A percentile compares a stretch with the other conserved stretches of the same genome.
Evolutionary conservation across 768 basidiomycete genomes (phyloP).

Genomic region (Xerocomellus chrysenteron): DNA sequence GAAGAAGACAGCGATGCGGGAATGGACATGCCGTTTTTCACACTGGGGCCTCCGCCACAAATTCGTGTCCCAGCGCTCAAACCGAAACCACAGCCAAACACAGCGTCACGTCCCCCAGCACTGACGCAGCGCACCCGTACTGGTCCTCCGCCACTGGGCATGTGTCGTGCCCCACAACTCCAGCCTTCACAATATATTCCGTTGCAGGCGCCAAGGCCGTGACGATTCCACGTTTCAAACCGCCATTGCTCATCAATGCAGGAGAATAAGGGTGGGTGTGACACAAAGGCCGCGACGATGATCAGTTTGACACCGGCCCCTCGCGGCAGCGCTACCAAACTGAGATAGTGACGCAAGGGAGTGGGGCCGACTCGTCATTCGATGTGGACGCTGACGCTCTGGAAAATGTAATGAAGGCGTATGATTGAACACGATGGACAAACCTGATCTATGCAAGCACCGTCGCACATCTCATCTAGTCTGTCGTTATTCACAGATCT

Average conservation of each 20-base stretch:
- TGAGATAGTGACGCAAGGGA: background rate
- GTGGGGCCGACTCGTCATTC: conserved; percentile 28
- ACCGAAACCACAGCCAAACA: background rate
- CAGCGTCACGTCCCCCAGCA: background rate
- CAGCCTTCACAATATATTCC: conserved; percentile 24
- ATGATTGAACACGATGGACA: conserved; percentile 18
- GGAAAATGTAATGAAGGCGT: conserved; percentile 31
- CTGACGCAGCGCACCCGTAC: conserved; percentile 13
- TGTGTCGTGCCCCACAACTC: conserved; percentile 25
- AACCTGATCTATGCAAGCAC: background rate
- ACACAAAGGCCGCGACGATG: background rate
- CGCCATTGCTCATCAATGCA: conserved; percentile 20
- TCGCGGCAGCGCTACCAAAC: background rate
- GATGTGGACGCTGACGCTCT: conserved; percentile 28
- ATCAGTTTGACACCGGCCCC: background rate
- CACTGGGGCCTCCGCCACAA: background rate
- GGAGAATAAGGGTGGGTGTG: no score
- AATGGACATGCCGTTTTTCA: conserved; percentile 22
- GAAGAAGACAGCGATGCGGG: conserved; percentile 8
- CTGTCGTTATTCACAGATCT: background rate
- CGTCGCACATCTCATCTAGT: no score
- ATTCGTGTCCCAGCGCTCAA: background rate
- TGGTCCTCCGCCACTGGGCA: conserved; percentile 28
- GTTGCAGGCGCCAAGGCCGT: conserved; percentile 20
- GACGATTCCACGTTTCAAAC: conserved; percentile 29